Evolutionary conservation across 208 protist species (phyloP), one percentile per base, ranked within the genome.

Genomic region (Leishmania tarentolae): DNA sequence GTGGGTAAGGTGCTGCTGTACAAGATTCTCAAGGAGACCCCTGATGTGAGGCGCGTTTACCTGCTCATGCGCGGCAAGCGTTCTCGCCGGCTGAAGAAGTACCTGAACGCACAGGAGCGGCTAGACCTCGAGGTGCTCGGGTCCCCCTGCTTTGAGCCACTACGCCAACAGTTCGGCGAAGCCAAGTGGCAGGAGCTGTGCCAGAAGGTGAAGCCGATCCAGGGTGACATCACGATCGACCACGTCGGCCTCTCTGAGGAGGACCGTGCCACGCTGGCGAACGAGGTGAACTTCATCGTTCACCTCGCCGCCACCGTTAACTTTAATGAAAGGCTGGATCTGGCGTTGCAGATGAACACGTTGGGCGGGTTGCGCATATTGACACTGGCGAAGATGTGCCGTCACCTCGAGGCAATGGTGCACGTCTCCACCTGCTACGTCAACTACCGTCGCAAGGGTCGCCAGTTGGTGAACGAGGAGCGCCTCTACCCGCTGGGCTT

Each of bases 371-470:
- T 98, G 52, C 93, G 92, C 37, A 86, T 94, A n/a, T 83, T 98
- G 83, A 77, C 88, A 19, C 81, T 98, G 37, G 95, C 92, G 4
- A 92, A 91, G 80, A 87, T 87, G 46, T 96, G 91, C 83, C 79
- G 83, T 46, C 84, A 91, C 35, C 83, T 98, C 19, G 87, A 93
- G 82, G 71, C 90, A 6, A 95, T 97, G 88, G 87, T 95, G 69
- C 94, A 98, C 74, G 87, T 96, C 31, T 97, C 94, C 47, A 98
- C 95, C 15, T 95, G 91, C 86, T 98, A 97, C 90, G 92, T 96
- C 11, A 97, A 97, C 80, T 97, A 94, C 81, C 79, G 74, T 28
- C 88, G 89, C 59, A n/a, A 86, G 56, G 90, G 90, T 52, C 56
- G 72, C 53, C 83, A 81, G 9, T 61, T 86, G 21, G 77, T 76